Conservation (phyloP, 495 filamentous ascomycete genomes). For the Annulohypoxylon maeteangense region DNA sequence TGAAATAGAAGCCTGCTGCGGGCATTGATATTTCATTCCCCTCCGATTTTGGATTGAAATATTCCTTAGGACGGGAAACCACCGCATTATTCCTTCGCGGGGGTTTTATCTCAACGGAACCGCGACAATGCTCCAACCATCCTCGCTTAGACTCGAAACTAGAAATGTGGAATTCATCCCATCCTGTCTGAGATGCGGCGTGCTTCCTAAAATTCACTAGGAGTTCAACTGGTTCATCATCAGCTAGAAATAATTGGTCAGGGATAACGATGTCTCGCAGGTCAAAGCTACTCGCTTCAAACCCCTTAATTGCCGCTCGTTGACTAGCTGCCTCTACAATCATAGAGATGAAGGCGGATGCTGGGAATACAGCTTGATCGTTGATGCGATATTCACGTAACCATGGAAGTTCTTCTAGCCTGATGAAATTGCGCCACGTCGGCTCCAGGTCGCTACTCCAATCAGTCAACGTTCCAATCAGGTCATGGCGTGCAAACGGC, state of each 20-base stretch:
- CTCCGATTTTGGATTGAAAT: neutral
- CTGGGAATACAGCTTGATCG: conserved; percentile 63
- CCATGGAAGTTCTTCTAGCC: conserved; percentile 61
- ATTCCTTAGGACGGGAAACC: neutral
- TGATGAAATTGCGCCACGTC: conserved; percentile 63
- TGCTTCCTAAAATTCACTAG: conserved; percentile 43
- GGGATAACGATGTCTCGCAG: conserved; percentile 44
- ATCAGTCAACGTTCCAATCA: conserved; percentile 59
- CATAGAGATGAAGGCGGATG: conserved; percentile 65
- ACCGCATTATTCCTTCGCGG: neutral
- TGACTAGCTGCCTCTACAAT: conserved; percentile 63
- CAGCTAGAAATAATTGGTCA: conserved; percentile 48
- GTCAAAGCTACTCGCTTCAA: conserved; percentile 35
- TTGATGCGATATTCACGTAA: conserved; percentile 60
- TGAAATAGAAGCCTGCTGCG: conserved; percentile 37
- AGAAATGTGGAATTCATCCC: conserved; percentile 43
- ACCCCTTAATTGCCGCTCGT: conserved; percentile 45
- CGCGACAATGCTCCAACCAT: conserved; percentile 45
- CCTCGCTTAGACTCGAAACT: conserved; percentile 39
- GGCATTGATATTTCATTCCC: conserved; percentile 25
- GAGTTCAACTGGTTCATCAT: conserved; percentile 51
- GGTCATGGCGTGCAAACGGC: conserved; percentile 57
- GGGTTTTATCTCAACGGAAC: conserved; percentile 38
- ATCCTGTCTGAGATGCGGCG: conserved; percentile 13
- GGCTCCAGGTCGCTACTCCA: conserved; percentile 59